Percentiles rank a stretch among this genome's conserved stretches.
phyloP scores from a whole-genome alignment of 1,284 basidiomycete genomes.

The Vanrija sp. region DNA sequence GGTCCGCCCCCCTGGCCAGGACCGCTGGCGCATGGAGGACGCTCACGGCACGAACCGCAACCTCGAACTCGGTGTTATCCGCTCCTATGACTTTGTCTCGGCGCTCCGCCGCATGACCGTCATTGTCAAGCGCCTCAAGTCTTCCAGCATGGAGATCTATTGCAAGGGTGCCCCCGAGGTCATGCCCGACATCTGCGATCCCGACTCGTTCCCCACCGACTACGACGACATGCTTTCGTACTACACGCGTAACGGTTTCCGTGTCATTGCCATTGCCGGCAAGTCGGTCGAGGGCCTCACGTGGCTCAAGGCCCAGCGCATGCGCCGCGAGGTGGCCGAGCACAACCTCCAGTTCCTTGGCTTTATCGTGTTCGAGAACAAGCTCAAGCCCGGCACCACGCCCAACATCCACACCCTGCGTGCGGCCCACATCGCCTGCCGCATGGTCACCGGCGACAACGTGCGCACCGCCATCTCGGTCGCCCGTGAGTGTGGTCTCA shows the following conservation, averaged over 20 bases:
- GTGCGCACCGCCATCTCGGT: conserved; percentile 95
- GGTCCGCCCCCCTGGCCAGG: conserved; percentile 88
- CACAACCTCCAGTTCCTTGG: conserved; percentile 87
- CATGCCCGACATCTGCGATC: conserved; percentile 92
- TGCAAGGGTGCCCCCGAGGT: conserved; percentile 99
- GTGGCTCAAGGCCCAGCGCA: conserved; percentile 95
- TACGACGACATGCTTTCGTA: conserved; percentile 96
- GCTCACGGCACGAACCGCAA: conserved; percentile 69
- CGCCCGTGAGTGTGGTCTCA: conserved; percentile 87
- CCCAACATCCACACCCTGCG: conserved; percentile 87
- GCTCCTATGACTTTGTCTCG: conserved; percentile 96
- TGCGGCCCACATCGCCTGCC: conserved; percentile 83
- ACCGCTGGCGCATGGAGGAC: conserved; percentile 84
- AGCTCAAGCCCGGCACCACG: conserved; percentile 88
- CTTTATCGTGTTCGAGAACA: conserved; percentile 97
- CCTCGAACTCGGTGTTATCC: conserved; percentile 90
- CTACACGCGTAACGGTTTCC: conserved; percentile 95
- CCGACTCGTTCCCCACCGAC: conserved; percentile 83
- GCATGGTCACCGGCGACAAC: conserved; percentile 99
- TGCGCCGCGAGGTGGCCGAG: conserved; percentile 95
- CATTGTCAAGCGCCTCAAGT: conserved; percentile 90
- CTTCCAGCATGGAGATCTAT: conserved; percentile 92
- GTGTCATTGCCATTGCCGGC: conserved; percentile 97
- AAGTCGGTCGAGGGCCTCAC: conserved; percentile 90
- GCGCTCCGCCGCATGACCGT: conserved; percentile 94